A percentile compares a stretch with the other conserved stretches of the same genome.
These are phyloP conservation scores for Agaricus sinodeliciosus DNA, from an alignment of 768 basidiomycete genomes.

Conservation along the genomic window DNA sequence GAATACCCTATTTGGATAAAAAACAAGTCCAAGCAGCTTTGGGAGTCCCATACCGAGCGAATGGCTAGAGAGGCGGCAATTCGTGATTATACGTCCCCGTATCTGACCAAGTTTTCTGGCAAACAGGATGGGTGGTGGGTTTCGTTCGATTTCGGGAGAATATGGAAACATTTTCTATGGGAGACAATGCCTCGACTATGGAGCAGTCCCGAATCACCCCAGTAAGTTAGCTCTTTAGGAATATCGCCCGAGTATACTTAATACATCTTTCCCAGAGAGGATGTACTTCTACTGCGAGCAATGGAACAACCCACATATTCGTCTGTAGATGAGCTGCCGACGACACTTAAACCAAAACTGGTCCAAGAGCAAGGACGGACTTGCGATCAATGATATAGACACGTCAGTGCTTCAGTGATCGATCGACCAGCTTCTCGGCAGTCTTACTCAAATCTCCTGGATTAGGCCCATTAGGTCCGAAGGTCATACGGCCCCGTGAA, in stretches of 20 bases:
- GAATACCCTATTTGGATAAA: conserved; percentile 1
- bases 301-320: conserved; percentile 5
- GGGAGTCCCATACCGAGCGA: background rate
- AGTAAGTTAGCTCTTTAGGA: background rate
- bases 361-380: background rate
- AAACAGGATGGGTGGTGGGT: background rate
- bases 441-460: no score
- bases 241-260: no score
- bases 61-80: background rate
- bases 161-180: conserved; percentile 3
- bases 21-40: background rate
- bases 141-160: background rate
- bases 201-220: background rate
- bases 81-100: background rate
- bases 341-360: background rate
- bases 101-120: conserved; percentile 1
- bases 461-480: no score
- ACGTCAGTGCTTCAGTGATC: no score
- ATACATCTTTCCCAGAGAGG: background rate
- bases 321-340: background rate
- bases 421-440: no score
- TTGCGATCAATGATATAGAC: background rate
- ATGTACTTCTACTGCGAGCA: conserved; percentile 3
- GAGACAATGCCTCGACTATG: background rate
- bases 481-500: no score